Base-by-base conservation (phyloP, 345 rosid genomes). In the Streptanthus diversifolius region DNA sequence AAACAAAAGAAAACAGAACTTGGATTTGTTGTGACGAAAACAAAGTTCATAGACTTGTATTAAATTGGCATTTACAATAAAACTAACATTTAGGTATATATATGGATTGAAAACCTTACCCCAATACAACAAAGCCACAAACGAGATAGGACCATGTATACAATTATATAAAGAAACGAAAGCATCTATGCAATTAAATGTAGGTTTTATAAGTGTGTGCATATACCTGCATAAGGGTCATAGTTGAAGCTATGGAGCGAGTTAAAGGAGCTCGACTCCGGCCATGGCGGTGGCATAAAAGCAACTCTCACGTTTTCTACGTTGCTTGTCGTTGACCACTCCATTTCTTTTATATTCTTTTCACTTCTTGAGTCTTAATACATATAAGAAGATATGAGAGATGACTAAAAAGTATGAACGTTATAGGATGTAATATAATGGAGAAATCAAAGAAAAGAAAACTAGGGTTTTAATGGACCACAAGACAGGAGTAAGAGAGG, bases 161-260 rank as follows among this genome's bases (percentile, higher is more conserved):
- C 17, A 53, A 6, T 24, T 11, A 11, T 14, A 27, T 5, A 55
- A 19, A 53, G 19, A 44, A 41, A 75, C 6, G n/a, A 30, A 17
- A 25, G 41, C 27, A 29, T 58, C 14, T 63, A 36, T 27, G 30
- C 53, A 54, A 6, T 48, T 6, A 48, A 32, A 27, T 41, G n/a
- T 33, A 30, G n/a, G 22, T 19, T 43, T 22, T 36, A n/a, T 36
- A n/a, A 8, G 3, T 29, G 25, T 43, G 19, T 36, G 21, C 3
- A 61, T 24, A 52, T 79, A 92, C 98, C 95, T 80, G 86, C 83
- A 75, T 71, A 83, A 52, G 80, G 91, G 72, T 85, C 90, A 75
- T 61, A 79, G 83, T 63, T 81, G 71, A 79, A 85, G 88, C 75
- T 81, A 79, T 83, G 86, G 66, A 87, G 86, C 33, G 87, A 84